phyloP scores from a whole-genome alignment of 1,284 basidiomycete genomes.

The Rhodotorula sp. region DNA sequence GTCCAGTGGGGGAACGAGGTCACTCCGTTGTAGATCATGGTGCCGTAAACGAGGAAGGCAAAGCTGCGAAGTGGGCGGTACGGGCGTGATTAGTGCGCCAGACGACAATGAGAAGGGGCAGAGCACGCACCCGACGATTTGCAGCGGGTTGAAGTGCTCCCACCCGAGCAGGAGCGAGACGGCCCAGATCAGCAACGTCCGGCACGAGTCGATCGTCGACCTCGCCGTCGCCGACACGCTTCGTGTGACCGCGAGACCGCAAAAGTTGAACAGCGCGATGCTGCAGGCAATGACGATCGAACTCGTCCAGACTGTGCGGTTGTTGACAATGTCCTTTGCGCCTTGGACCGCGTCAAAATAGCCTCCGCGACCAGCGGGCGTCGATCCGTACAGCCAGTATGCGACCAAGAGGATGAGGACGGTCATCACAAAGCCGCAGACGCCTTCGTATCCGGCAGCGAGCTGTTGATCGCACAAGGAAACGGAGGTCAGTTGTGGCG shows the following conservation, averaged over 20 bases:
- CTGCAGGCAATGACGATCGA: slow-evolving; percentile 60
- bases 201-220: slow-evolving; percentile 84
- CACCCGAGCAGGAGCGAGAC: slow-evolving; percentile 84
- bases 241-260: slow-evolving; percentile 62
- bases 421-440: slow-evolving; percentile 82
- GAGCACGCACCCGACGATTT: slow-evolving; percentile 63
- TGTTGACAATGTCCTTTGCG: slow-evolving; percentile 81
- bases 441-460: slow-evolving; percentile 90
- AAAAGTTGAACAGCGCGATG: slow-evolving; percentile 87
- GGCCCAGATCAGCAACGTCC: slow-evolving; percentile 89
- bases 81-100: too few relatives aligned
- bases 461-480: slow-evolving; percentile 48
- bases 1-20: slow-evolving; percentile 16
- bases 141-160: slow-evolving; percentile 85
- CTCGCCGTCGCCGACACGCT: slow-evolving; percentile 50
- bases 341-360: slow-evolving; percentile 92
- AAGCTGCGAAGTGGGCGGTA: slow-evolving; percentile 54
- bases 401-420: slow-evolving; percentile 71
- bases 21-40: slow-evolving; percentile 31
- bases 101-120: too few relatives aligned
- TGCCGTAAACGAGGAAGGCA: slow-evolving; percentile 76
- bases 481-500: not conserved
- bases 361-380: slow-evolving; percentile 59
- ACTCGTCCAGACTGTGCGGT: slow-evolving; percentile 72
- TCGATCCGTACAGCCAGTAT: slow-evolving; percentile 52